These are phyloP conservation scores for Westerdykella sp. DNA, from an alignment of 2,329 filamentous ascomycete genomes.

Conservation along the genomic window DNA sequence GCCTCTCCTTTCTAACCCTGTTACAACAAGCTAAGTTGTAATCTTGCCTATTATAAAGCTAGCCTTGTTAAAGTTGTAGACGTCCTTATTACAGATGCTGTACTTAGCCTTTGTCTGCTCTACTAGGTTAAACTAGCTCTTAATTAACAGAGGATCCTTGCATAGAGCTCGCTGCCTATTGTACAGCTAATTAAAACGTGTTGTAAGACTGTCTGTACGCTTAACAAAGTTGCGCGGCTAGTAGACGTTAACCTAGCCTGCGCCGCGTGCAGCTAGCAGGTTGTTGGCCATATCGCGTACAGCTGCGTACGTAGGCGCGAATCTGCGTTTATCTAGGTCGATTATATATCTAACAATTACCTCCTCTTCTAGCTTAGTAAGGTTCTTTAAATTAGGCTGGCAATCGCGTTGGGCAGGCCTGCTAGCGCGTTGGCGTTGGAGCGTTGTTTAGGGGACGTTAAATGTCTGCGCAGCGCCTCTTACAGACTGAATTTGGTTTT, in stretches of 20 bases:
- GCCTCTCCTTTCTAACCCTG: conserved; percentile 3
- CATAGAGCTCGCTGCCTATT: conserved; percentile 8
- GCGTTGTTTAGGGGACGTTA: no score
- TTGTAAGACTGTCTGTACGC: no score
- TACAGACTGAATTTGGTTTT: no score
- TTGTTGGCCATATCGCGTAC: no score
- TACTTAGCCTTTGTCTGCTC: conserved; percentile 6
- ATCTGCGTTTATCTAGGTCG: conserved; percentile 6
- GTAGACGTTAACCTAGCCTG: conserved; percentile 3
- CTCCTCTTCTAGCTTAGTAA: no score
- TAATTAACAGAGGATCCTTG: conserved; percentile 4
- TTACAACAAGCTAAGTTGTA: conserved; percentile 4
- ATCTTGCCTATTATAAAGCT: conserved; percentile 7
- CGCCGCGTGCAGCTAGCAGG: conserved; percentile 2
- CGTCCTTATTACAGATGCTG: conserved; percentile 4
- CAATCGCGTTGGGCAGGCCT: no score
- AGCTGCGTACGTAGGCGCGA: no score
- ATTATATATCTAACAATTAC: no score
- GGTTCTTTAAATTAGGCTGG: no score
- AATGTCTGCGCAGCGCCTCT: no score
- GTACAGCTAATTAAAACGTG: conserved; percentile 5
- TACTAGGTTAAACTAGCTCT: conserved; percentile 2
- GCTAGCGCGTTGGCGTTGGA: no score
- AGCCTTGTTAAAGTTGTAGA: conserved; percentile 12
- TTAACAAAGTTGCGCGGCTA: conserved; percentile 5